A percentile compares a stretch with the other conserved stretches of the same genome.
Conservation (phyloP, 495 filamentous ascomycete genomes). For the Talaromyces wortmannii region DNA sequence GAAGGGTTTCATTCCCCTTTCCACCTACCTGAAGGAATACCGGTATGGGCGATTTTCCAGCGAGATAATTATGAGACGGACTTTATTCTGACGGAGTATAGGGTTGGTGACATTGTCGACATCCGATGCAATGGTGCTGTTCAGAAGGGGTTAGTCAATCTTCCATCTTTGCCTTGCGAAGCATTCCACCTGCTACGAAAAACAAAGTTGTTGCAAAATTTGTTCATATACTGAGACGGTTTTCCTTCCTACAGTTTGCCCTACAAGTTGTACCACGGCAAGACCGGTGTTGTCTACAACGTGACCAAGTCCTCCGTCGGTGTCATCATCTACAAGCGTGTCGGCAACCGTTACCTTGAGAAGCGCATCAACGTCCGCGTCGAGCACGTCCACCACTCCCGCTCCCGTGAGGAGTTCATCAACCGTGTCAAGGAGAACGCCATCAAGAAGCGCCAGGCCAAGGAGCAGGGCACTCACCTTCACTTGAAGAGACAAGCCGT, state of each 20-base stretch:
- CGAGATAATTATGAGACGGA: constrained; percentile 9
- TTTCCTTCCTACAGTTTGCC: constrained; percentile 65
- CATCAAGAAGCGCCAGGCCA: constrained; percentile 82
- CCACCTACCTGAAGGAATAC: constrained; percentile 88
- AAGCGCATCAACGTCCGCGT: constrained; percentile 98
- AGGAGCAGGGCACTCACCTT: constrained; percentile 76
- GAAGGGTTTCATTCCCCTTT: constrained; percentile 82
- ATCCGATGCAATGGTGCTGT: constrained; percentile 96
- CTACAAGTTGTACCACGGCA: constrained; percentile 98
- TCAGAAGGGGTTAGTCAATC: constrained; percentile 81
- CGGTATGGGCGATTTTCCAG: constrained; percentile 46
- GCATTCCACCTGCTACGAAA: no score
- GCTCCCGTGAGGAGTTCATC: constrained; percentile 92
- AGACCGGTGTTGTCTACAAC: constrained; percentile 97
- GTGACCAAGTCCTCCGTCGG: constrained; percentile 92
- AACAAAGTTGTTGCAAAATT: neutral
- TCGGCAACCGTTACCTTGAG: constrained; percentile 97
- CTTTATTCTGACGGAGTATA: constrained; percentile 33
- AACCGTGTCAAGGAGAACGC: constrained; percentile 94
- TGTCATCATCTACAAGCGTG: constrained; percentile 97
- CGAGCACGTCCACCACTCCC: constrained; percentile 92
- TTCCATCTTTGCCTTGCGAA: constrained; percentile 4
- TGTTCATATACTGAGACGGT: neutral
- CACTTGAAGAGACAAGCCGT: constrained; percentile 87
- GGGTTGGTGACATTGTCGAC: constrained; percentile 96